Base-by-base conservation (phyloP, 2,329 filamentous ascomycete species). In the Aspergillus sp. region DNA sequence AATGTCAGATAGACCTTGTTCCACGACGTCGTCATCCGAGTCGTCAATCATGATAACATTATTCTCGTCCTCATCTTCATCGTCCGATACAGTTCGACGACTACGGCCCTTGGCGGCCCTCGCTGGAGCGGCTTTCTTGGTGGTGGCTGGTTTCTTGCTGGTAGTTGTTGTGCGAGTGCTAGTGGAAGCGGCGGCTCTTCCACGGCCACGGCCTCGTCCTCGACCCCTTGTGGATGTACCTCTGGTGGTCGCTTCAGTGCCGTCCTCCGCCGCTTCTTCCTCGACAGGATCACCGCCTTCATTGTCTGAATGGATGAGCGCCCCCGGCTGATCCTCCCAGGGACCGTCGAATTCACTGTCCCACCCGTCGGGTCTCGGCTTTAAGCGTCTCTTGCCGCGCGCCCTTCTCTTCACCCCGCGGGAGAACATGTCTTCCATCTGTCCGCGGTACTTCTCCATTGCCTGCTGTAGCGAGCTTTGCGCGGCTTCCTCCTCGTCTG, bases 301-400 rank as follows among this genome's bases (percentile, higher is more conserved):
- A 17, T 76, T 68, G n/a, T 81, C 78, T 2, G 76, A 76, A 53
- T 74, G 74, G 42, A 85, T 78, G 4, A 85, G 70, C 1, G 87
- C 89, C 6, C 83, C 86, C 0, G 88, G 84, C 53, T 91, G 85
- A 45, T 94, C 88, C 55, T 88, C 88, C 92, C 93, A 97, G 47
- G 81, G 80, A 0, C 92, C 94, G 46, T 96, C 88, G 21, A 92
- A 76, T 59, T 97, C 93, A n/a, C 85, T 89, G 65, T 97, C 91
- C 91, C 92, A 97, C 2, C 79, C 80, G 10, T 84, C 81, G 1
- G 93, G 93, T 68, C 86, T 89, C 0, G 89, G 86, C 67, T 89
- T 93, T 55, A 89, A 78, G 58, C 78, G 84, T 64, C 78, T 83
- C 63, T 79, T 81, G 41, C 76, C 67, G 46, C 72, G 61, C 60